These are phyloP conservation scores for Iris macrosiphon DNA, from an alignment of 106 monocot genomes.

Conservation along the genomic window DNA sequence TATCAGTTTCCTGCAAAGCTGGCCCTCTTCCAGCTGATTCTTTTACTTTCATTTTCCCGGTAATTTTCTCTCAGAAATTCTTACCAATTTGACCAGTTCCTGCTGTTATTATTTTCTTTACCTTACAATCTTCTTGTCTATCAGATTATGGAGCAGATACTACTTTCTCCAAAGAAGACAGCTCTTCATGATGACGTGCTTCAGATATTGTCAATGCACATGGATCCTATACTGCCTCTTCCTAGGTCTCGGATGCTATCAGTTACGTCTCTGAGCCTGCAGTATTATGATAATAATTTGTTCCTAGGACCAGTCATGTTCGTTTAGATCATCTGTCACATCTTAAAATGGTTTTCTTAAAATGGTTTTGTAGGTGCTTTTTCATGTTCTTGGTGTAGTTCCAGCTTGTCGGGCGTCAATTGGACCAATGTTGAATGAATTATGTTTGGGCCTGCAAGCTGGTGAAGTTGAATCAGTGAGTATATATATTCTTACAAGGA, in stretches of 20 bases:
- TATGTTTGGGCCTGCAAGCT: conserved; percentile 74
- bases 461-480: conserved; percentile 60
- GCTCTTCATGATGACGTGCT: conserved; percentile 85
- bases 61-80: conserved; percentile 15
- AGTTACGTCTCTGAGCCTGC: conserved; percentile 47
- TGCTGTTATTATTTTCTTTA: background rate
- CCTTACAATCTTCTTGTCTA: background rate
- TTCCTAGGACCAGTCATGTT: too few relatives aligned
- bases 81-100: background rate
- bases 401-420: conserved; percentile 61
- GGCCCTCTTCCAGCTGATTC: conserved; percentile 97
- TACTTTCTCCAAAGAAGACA: conserved; percentile 78
- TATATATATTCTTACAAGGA: too few relatives aligned
- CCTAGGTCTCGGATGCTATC: conserved; percentile 86
- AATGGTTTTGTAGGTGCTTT: conserved; percentile 56
- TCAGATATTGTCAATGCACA: conserved; percentile 71
- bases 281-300: too few relatives aligned
- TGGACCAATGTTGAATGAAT: conserved; percentile 84
- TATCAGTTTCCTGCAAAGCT: conserved; percentile 61
- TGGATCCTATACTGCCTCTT: conserved; percentile 95
- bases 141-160: conserved; percentile 84
- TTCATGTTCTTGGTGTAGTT: conserved; percentile 83
- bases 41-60: conserved; percentile 91
- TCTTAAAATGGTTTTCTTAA: too few relatives aligned
- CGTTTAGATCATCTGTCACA: too few relatives aligned